These are phyloP conservation scores for Pittosporum tobira DNA, from an alignment of 129 eudicot species.

Conservation along the genomic window DNA sequence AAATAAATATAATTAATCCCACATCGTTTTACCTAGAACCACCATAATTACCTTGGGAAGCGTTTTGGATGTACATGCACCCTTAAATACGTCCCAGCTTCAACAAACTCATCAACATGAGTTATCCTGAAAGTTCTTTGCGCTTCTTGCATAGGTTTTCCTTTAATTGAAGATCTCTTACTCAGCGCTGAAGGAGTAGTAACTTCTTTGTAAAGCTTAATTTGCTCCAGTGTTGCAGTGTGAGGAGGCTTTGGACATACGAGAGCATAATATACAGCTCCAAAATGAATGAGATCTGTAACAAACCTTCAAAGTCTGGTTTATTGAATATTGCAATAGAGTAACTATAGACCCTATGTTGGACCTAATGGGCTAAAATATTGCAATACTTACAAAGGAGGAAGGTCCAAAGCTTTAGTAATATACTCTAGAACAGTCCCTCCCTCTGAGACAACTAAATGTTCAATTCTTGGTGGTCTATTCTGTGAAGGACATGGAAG, in stretches of 20 bases:
- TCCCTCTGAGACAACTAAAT: conserved; percentile 69
- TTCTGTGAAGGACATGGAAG: conserved; percentile 69
- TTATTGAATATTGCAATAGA: conserved; percentile 4
- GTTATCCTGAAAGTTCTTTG: conserved; percentile 75
- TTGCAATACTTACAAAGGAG: conserved; percentile 53
- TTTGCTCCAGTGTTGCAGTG: conserved; percentile 72
- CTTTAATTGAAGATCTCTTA: conserved; percentile 70
- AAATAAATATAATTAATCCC: too few relatives aligned
- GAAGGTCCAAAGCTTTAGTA: conserved; percentile 51
- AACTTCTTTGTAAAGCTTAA: conserved; percentile 44
- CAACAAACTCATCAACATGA: conserved; percentile 57
- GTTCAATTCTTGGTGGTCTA: conserved; percentile 66
- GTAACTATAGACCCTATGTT: conserved; percentile 5
- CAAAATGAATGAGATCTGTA: conserved; percentile 91
- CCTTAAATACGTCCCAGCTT: conserved; percentile 80
- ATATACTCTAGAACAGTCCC: conserved; percentile 64
- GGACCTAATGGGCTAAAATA: conserved; percentile 6
- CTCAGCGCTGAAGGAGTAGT: conserved; percentile 57
- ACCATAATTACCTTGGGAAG: conserved; percentile 60
- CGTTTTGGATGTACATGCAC: conserved; percentile 96
- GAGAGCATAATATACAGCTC: conserved; percentile 88
- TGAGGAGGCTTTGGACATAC: conserved; percentile 88
- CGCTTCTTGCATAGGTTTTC: conserved; percentile 84
- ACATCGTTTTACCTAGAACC: conserved; percentile 1
- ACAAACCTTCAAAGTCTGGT: conserved; percentile 54